phyloP scores from a whole-genome alignment of 306 rosid species.

The Trifolium repens region DNA sequence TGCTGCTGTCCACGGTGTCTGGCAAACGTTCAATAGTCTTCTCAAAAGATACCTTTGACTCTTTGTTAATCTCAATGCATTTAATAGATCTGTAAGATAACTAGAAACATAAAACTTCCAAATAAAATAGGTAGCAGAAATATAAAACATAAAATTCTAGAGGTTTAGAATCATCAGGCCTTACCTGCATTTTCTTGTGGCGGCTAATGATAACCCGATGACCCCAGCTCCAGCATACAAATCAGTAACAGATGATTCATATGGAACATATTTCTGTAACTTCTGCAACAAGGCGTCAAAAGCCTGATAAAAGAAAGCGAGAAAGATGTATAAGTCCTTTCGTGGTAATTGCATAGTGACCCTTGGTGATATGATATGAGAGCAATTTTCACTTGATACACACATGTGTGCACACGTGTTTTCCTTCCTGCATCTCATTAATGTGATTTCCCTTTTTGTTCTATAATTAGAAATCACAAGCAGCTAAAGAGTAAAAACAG shows the following conservation, averaged over 20 bases:
- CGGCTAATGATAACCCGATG: slow-evolving; percentile 91
- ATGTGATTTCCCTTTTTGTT: slow-evolving; percentile 15
- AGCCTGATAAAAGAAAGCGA: slow-evolving; percentile 61
- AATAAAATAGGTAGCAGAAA: slow-evolving; percentile 29
- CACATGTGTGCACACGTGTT: background rate
- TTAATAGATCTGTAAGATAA: slow-evolving; percentile 69
- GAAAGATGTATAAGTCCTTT: slow-evolving; percentile 28
- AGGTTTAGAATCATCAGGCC: slow-evolving; percentile 45
- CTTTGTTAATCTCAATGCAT: slow-evolving; percentile 92
- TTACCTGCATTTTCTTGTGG: slow-evolving; percentile 94
- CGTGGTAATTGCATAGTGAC: background rate
- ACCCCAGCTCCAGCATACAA: slow-evolving; percentile 98
- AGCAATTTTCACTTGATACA: slow-evolving; percentile 3
- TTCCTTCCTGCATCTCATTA: slow-evolving; percentile 3
- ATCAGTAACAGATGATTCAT: slow-evolving; percentile 86
- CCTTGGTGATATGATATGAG: slow-evolving; percentile 19
- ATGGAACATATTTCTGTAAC: slow-evolving; percentile 87
- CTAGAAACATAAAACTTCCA: slow-evolving; percentile 22
- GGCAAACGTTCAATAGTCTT: slow-evolving; percentile 85
- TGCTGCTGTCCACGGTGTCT: slow-evolving; percentile 63
- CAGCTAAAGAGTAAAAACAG: slow-evolving; percentile 9
- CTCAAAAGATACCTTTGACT: slow-evolving; percentile 88
- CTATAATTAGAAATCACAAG: background rate
- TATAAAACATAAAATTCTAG: slow-evolving; percentile 6
- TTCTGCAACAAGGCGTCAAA: slow-evolving; percentile 82